Base-by-base conservation (phyloP, 805 yeast genomes). In the Saturnispora zaruensis region DNA sequence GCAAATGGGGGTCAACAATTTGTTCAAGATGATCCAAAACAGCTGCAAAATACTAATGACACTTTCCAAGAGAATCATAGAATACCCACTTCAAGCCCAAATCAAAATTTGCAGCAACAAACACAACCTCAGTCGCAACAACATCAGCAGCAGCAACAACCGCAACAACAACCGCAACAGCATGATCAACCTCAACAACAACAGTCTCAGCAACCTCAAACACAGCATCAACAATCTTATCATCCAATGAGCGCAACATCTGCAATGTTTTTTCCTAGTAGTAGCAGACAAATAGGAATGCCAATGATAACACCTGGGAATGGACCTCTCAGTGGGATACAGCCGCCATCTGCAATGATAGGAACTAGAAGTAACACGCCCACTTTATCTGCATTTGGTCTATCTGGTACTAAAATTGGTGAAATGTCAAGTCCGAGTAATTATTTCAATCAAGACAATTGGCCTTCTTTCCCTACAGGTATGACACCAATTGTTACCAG, bases 381-480 rank as follows among this genome's bases (percentile, higher is more conserved):
- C 53, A 81, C 89, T 0, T 87, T 90, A 3, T 64, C 84, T 13
- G 70, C 80, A 4, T 83, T 84, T 11, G 32, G 43, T 18, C 37
- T 34, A n/a, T 44, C 41, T n/a, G 28, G 28, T 38, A 21, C 23
- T 21, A 38, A 38, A 21, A 38, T 38, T 14, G 42, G 42, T 6
- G 42, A 45, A 37, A 18, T 44, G 14, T 16, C 23, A 7, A 32
- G 43, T 26, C 96, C 96, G 0, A 77, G 81, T n/a, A 84, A 78
- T 54, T 80, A 81, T 56, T 86, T 84, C 58, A 77, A 81, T 6
- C 73, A 78, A 48, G 82, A 78, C 42, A 23, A 34, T 24, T 78
- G 82, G 82, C 50, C 60, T 16, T 20, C 28, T n/a, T 52, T 72
- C 13, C 73, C 76, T 9, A 72, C 42, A 13, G 28, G 42, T 5